Percentiles rank a stretch among this genome's conserved stretches.
phyloP scores from a whole-genome alignment of 1,284 basidiomycete genomes.

The Apiotrichum gamsii region DNA sequence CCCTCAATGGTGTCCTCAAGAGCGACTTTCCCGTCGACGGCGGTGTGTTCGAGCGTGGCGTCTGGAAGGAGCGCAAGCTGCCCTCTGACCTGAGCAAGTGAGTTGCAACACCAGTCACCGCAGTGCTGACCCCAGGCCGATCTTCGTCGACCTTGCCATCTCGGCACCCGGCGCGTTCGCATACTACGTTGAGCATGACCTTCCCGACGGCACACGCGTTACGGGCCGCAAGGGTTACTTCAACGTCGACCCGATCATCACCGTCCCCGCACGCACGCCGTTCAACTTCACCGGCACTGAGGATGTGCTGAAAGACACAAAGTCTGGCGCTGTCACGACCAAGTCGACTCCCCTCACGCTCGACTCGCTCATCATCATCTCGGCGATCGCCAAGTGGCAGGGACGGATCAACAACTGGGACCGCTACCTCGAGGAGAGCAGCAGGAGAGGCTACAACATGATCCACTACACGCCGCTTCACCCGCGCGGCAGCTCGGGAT shows the following conservation, averaged over 20 bases:
- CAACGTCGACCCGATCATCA: constrained; percentile 85
- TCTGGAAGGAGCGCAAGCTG: constrained; percentile 61
- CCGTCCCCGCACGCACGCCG: constrained; percentile 60
- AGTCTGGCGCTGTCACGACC: constrained; percentile 51
- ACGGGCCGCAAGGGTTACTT: constrained; percentile 85
- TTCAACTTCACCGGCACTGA: constrained; percentile 47
- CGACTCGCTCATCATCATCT: constrained; percentile 77
- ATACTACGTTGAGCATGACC: constrained; percentile 86
- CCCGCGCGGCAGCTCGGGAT: constrained; percentile 75
- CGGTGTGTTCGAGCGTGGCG: constrained; percentile 69
- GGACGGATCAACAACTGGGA: constrained; percentile 71
- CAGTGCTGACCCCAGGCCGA: constrained; percentile 56
- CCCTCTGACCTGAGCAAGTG: constrained; percentile 53
- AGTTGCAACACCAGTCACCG: constrained; percentile 31
- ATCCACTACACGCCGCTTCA: constrained; percentile 91
- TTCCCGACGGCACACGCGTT: constrained; percentile 52
- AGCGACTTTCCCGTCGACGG: constrained; percentile 93
- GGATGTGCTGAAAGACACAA: constrained; percentile 50
- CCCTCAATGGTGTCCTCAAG: constrained; percentile 81
- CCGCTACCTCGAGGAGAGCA: constrained; percentile 70
- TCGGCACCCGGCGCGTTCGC: constrained; percentile 90
- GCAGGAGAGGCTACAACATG: constrained; percentile 88
- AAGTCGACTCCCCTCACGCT: constrained; percentile 55
- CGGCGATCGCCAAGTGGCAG: constrained; percentile 95
- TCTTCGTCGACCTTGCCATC: constrained; percentile 86